These are phyloP conservation scores for Xylariales sp. DNA, from an alignment of 2,329 filamentous ascomycete genomes.

Conservation along the genomic window DNA sequence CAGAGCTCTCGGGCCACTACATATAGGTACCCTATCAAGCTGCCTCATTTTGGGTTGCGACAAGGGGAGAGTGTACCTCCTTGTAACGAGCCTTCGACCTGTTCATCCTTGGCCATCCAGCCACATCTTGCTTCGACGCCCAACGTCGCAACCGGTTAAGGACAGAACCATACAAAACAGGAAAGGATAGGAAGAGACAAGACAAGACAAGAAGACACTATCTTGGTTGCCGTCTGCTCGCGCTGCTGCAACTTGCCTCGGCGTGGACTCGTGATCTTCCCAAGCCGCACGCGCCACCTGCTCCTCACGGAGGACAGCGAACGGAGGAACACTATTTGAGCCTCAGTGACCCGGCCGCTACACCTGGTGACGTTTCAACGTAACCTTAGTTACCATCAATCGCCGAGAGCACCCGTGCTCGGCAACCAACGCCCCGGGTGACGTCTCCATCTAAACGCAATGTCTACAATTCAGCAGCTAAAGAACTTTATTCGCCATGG, in stretches of 20 bases:
- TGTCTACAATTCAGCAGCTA: constrained; percentile 89
- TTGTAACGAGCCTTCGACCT: not conserved
- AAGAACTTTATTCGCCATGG: constrained; percentile 98
- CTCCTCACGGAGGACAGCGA: not conserved
- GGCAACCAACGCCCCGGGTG: constrained; percentile 32
- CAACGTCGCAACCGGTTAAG: constrained; percentile 1
- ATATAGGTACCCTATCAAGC: not conserved
- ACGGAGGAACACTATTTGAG: constrained; percentile 25
- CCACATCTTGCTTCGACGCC: constrained; percentile 2
- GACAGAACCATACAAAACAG: not conserved
- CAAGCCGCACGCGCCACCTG: not conserved
- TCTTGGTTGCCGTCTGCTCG: not conserved
- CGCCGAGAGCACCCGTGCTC: constrained; percentile 29
- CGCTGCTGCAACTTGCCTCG: constrained; percentile 12
- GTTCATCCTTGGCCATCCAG: not conserved
- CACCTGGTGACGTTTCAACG: constrained; percentile 32
- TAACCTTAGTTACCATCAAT: constrained; percentile 28
- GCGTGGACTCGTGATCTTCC: constrained; percentile 4
- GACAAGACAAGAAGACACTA: not conserved
- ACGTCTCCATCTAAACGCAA: constrained; percentile 50
- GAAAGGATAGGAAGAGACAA: not conserved
- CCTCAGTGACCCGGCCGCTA: constrained; percentile 28
- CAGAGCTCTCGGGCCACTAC: not conserved
- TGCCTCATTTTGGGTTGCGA: constrained; percentile 19
- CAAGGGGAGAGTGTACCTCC: not conserved